Base-by-base conservation (phyloP, 805 yeast species). In the Middelhovenomyces tepae region DNA sequence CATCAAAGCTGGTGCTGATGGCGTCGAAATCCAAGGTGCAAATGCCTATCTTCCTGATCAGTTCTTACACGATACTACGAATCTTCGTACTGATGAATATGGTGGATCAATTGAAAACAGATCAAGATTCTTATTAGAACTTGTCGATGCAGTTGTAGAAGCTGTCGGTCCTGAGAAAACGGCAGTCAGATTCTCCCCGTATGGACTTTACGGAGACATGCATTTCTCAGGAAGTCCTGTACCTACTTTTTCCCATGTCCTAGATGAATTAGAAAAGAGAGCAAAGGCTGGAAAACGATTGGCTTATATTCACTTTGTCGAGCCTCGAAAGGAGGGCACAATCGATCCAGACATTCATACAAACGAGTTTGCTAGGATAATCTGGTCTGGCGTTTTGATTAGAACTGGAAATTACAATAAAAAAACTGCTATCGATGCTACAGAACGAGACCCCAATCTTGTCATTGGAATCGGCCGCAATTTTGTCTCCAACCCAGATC, bases 1-100 rank as follows among this genome's bases (percentile, higher is more conserved):
- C 3, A 56, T 65, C 22, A 62, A 57, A 4, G 65, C 74, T 9
- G 73, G 75, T 1, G 67, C 70, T 32, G 85, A 78, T 51, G 75
- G 77, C 44, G 69, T 79, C 26, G 83, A 75, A 47, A 59, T 77
- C 40, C 82, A 78, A 52, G 64, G 61, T 21, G 84, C 84, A 16
- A 72, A 76, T 49, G 82, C 82, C 1, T 73, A 70, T 44, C 52
- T 75, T 25, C 42, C 68, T 27, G 61, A 64, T 43, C 60, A 64
- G 38, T 74, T 77, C 46, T 44, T 69, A 22, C 60, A 69, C 22
- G 51, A 55, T 1, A 43, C 49, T 10, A 52, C 68, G 20, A 74
- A 77, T 49, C 46, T 58, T 36, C 60, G 83, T 46, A 69, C 71
- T 1, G 84, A 76, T 46, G 59, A 68, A 41, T 76, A 74, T 44